Conservation (phyloP, 352 stramenopile species). For the Hyaloperonospora arabidopsidis region DNA sequence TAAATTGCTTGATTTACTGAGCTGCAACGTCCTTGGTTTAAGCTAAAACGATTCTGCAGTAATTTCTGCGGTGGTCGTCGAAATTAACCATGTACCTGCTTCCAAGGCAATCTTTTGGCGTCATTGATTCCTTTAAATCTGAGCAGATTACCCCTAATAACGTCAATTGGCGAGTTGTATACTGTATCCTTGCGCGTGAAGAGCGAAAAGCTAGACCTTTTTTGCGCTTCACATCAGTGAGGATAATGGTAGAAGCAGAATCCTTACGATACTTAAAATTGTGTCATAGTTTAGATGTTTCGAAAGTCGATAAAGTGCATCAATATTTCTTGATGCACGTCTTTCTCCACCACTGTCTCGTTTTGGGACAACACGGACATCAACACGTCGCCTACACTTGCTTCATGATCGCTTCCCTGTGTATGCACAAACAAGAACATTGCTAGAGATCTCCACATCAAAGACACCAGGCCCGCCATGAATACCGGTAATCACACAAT, state of each 20-base stretch:
- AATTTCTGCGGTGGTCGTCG: background rate
- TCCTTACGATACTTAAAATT: background rate
- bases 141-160: background rate
- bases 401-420: background rate
- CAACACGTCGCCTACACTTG: background rate
- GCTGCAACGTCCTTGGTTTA: constrained; percentile 1
- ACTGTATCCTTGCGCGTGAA: constrained; percentile 11
- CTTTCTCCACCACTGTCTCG: background rate
- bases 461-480: constrained; percentile 2
- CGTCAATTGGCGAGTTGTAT: constrained; percentile 5
- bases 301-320: background rate
- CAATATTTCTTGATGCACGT: background rate
- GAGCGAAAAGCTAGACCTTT: constrained; percentile 17
- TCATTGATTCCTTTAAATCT: background rate
- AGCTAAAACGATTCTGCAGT: background rate
- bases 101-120: background rate
- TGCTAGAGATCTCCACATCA: constrained; percentile 5
- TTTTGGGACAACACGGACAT: background rate
- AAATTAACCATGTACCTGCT: background rate
- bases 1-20: too few relatives aligned
- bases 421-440: constrained; percentile 8
- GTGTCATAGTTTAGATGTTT: background rate
- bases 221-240: constrained; percentile 4
- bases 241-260: background rate
- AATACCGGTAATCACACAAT: constrained; percentile 3